These are phyloP conservation scores for Hypholoma sublateritium DNA, from an alignment of 768 basidiomycete species.

Conservation along the genomic window DNA sequence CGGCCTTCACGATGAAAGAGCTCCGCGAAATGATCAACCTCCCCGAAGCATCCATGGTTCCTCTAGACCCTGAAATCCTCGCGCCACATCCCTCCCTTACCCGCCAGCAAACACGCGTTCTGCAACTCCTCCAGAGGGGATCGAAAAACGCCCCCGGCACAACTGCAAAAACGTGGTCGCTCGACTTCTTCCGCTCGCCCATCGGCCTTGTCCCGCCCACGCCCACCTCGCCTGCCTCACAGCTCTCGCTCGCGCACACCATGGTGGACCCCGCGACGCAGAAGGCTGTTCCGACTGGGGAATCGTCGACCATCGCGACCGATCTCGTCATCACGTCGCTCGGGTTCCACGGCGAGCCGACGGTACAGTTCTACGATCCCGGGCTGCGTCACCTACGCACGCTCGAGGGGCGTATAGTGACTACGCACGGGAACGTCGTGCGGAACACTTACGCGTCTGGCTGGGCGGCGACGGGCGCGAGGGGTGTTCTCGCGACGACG, in stretches of 20 bases:
- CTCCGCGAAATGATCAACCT: constrained; percentile 79
- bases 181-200: constrained; percentile 82
- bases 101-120: constrained; percentile 63
- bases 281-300: constrained; percentile 55
- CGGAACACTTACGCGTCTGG: constrained; percentile 84
- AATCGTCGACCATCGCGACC: constrained; percentile 52
- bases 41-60: constrained; percentile 65
- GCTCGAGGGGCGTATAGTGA: constrained; percentile 47
- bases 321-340: constrained; percentile 86
- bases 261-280: constrained; percentile 46
- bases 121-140: constrained; percentile 67
- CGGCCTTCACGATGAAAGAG: constrained; percentile 91
- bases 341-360: constrained; percentile 78
- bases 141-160: constrained; percentile 49
- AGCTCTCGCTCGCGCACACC: constrained; percentile 66
- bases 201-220: constrained; percentile 37
- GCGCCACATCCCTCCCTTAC: constrained; percentile 35
- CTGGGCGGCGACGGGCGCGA: constrained; percentile 91
- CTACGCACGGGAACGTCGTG: constrained; percentile 33
- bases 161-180: constrained; percentile 70
- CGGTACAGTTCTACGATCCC: constrained; percentile 58
- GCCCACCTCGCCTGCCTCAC: constrained; percentile 24
- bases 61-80: constrained; percentile 50
- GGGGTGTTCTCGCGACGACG: constrained; percentile 87
- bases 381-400: constrained; percentile 56